phyloP scores from a whole-genome alignment of 192 early-diverging fungal genomes.

The Backusella westeae region DNA sequence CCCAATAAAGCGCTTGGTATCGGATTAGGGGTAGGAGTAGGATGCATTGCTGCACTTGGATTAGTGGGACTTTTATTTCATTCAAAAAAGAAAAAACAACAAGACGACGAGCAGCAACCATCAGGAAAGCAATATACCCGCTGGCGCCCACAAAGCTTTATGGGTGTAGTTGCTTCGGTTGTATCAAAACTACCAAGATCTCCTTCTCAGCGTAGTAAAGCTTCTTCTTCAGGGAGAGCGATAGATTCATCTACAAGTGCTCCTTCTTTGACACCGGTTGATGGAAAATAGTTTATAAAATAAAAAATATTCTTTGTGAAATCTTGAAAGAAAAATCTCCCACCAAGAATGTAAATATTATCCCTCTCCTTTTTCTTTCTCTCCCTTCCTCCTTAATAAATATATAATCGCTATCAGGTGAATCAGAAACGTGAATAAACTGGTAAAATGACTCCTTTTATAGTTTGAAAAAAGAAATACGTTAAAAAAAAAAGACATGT shows the following conservation, averaged over 20 bases:
- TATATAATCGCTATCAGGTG: not conserved
- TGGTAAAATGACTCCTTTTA: not conserved
- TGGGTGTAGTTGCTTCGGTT: slow-evolving; percentile 30
- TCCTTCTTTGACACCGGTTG: not conserved
- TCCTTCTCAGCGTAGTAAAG: slow-evolving; percentile 15
- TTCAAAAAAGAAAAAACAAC: slow-evolving; percentile 14
- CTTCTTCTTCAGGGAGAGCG: slow-evolving; percentile 1
- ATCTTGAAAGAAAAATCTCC: too few relatives aligned
- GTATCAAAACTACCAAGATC: slow-evolving; percentile 27
- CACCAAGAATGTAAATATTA: not conserved
- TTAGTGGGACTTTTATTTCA: slow-evolving; percentile 29
- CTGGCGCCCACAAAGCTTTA: slow-evolving; percentile 36
- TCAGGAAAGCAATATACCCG: slow-evolving; percentile 19
- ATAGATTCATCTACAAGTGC: slow-evolving; percentile 4
- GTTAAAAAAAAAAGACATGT: not conserved
- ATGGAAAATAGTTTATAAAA: not conserved
- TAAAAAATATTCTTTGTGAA: not conserved
- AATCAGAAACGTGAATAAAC: not conserved
- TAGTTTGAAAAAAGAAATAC: not conserved
- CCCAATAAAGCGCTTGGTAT: slow-evolving; percentile 30
- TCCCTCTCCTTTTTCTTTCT: not conserved
- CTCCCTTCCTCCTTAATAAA: not conserved
- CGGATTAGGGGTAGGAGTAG: slow-evolving; percentile 28
- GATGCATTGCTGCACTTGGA: slow-evolving; percentile 32
- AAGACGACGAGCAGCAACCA: not conserved